Base-by-base conservation (phyloP, 2,329 filamentous ascomycete genomes). In the Graphiopsis chlorocephala region DNA sequence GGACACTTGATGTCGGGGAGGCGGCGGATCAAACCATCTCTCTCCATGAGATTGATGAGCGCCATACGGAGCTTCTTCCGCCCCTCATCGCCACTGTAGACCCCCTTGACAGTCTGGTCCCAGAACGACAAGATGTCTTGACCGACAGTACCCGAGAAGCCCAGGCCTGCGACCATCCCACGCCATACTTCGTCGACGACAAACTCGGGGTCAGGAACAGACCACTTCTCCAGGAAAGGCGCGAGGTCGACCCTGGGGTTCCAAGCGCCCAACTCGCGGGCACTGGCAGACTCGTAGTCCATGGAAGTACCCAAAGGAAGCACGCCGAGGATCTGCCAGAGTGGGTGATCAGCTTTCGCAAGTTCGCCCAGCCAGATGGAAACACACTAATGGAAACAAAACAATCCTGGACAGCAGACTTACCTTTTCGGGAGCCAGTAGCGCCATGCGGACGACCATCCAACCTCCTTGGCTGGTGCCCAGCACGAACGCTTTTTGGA, bases 401-500 rank as follows among this genome's bases (percentile, higher is more conserved):
- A 42, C 4, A 26, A 15, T 28, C 7, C n/a, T 26, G 33, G 55
- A 28, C 25, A 28, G n/a, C 25, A 48, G 20, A 48, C 70, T 17
- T 68, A 82, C 81, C 74, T 73, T 80, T 31, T 64, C 61, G 5
- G 81, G 82, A 10, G 75, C 77, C 53, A 84, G 65, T 31, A 85
- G 66, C 7, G 83, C 82, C 82, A 84, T 83, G 31, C 81, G 70
- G 4, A 79, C 77, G 0, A 78, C 77, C 17, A 84, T 78, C 81
- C 81, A 85, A 0, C 83, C 82, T 1, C 82, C 82, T 69, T 85
- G 82, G 64, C 80, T 83, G 2, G 81, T 84, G 0, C 83, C 82
- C 35, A 83, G 71, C 1, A 75, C 78, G 67, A 82, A 83, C 0
- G 76, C 78, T 66, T 77, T 78, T 23, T 78, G 67, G 23, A 83